phyloP scores from a whole-genome alignment of 768 basidiomycete genomes.

The Daedaleopsis nitida region DNA sequence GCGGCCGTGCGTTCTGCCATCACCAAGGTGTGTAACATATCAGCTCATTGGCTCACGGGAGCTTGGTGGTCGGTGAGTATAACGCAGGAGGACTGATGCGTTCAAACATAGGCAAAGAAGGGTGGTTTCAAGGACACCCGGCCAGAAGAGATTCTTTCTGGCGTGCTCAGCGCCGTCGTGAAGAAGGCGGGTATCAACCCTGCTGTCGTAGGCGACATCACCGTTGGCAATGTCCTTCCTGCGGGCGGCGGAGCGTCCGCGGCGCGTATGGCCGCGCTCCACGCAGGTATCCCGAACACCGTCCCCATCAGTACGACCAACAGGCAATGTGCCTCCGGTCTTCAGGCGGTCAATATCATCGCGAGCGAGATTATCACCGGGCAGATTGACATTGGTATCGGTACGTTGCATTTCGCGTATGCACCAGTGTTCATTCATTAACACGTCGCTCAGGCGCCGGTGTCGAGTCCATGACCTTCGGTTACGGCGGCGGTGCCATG shows the following conservation, averaged over 20 bases:
- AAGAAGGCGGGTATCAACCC: slow-evolving; percentile 72
- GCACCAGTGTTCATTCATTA: neutral
- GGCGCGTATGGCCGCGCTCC: slow-evolving; percentile 86
- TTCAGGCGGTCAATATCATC: slow-evolving; percentile 80
- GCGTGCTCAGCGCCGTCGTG: slow-evolving; percentile 75
- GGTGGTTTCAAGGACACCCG: slow-evolving; percentile 92
- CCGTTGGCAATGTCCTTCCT: slow-evolving; percentile 88
- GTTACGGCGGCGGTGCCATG: slow-evolving; percentile 61
- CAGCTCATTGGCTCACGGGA: neutral
- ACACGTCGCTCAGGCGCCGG: slow-evolving; percentile 61
- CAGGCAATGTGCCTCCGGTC: slow-evolving; percentile 87
- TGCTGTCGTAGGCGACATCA: slow-evolving; percentile 78
- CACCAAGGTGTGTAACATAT: slow-evolving; percentile 67
- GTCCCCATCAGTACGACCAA: slow-evolving; percentile 82
- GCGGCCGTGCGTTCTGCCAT: slow-evolving; percentile 87
- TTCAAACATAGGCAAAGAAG: slow-evolving; percentile 62
- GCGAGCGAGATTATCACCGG: slow-evolving; percentile 77
- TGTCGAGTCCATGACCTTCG: slow-evolving; percentile 88
- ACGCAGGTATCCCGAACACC: slow-evolving; percentile 82
- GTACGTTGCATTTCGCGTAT: slow-evolving; percentile 39
- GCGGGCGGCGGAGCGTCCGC: slow-evolving; percentile 79
- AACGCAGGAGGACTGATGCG: slow-evolving; percentile 1
- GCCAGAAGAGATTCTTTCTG: slow-evolving; percentile 79
- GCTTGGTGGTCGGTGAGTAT: neutral
- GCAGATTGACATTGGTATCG: slow-evolving; percentile 89